A percentile compares a stretch with the other conserved stretches of the same genome.
phyloP scores from a whole-genome alignment of 139 green algal species.

The Eudorina sp. region DNA sequence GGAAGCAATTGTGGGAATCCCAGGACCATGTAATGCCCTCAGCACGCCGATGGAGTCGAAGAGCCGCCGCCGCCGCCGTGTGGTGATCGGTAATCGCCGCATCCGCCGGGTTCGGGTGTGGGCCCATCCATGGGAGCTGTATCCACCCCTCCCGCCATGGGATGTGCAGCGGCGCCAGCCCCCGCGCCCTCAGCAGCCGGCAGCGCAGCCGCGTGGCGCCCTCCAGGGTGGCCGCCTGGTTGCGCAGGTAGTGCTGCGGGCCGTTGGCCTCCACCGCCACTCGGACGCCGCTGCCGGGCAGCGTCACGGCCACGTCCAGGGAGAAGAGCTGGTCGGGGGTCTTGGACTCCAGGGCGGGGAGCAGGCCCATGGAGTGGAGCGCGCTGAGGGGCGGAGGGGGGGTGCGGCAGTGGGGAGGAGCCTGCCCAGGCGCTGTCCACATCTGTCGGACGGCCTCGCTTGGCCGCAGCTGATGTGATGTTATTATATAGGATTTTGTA shows the following conservation, averaged over 20 bases:
- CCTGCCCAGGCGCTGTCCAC: too few species aligned
- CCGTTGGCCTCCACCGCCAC: constrained; percentile 25
- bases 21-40: too few species aligned
- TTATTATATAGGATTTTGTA: too few species aligned
- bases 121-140: too few species aligned
- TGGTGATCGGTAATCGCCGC: too few species aligned
- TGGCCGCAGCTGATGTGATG: too few species aligned
- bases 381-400: background rate
- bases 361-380: constrained; percentile 6
- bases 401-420: background rate
- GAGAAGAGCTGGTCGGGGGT: constrained; percentile 20
- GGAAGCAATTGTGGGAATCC: too few species aligned
- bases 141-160: background rate
- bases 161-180: background rate
- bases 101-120: too few species aligned
- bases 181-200: constrained; percentile 2
- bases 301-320: background rate
- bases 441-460: too few species aligned
- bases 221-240: background rate
- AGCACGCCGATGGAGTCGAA: too few species aligned
- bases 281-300: background rate
- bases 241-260: constrained; percentile 34
- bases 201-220: constrained; percentile 24
- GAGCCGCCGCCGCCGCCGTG: too few species aligned
- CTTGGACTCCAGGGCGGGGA: background rate